Conservation (phyloP, 495 filamentous ascomycete genomes). For the Aspergillus affinis region DNA sequence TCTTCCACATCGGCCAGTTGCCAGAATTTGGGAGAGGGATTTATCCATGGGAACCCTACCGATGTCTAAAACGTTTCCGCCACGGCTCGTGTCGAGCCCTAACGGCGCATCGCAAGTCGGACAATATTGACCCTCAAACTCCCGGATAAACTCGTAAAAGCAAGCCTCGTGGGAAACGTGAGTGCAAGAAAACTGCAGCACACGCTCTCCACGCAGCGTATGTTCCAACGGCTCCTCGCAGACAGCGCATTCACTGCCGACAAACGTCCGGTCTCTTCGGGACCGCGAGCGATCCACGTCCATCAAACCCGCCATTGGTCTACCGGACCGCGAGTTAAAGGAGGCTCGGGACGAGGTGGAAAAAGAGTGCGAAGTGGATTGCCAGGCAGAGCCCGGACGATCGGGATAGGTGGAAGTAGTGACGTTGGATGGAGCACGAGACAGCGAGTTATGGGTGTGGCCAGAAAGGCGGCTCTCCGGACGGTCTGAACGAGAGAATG, state of each 20-base stretch:
- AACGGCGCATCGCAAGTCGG: conserved; percentile 92
- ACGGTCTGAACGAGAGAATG: conserved; percentile 36
- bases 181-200: conserved; percentile 92
- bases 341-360: conserved; percentile 43
- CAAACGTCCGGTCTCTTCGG: conserved; percentile 89
- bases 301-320: conserved; percentile 69
- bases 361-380: conserved; percentile 16
- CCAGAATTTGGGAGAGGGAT: too few species aligned
- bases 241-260: conserved; percentile 91
- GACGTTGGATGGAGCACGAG: conserved; percentile 31
- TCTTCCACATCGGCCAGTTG: not conserved
- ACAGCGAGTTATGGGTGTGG: conserved; percentile 26
- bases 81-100: conserved; percentile 90
- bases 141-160: conserved; percentile 98
- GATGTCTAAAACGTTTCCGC: conserved; percentile 91
- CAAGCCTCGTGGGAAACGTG: conserved; percentile 98
- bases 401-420: conserved; percentile 23
- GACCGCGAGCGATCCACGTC: conserved; percentile 77
- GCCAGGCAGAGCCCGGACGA: conserved; percentile 18
- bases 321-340: conserved; percentile 49
- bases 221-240: conserved; percentile 98
- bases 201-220: conserved; percentile 89
- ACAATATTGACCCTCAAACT: conserved; percentile 92
- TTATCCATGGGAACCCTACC: conserved; percentile 53
- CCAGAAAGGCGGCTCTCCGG: conserved; percentile 31